Conservation (phyloP, 2,329 filamentous ascomycete genomes). For the Parascedosporium putredinis region DNA sequence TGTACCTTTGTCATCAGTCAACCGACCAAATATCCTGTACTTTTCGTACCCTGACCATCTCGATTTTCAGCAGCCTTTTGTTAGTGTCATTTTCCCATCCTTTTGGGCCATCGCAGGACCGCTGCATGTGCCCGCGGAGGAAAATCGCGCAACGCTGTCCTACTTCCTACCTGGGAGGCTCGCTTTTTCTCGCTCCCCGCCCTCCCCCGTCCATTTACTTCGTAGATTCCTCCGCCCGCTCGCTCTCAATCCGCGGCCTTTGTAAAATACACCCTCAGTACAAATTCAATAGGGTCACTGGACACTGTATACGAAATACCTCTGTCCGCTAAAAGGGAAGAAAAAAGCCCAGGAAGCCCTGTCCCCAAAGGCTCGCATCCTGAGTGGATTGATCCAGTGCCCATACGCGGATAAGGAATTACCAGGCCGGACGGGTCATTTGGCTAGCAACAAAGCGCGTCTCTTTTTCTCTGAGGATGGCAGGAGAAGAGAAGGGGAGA, state of each 20-base stretch:
- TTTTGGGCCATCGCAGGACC: not conserved
- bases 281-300: not conserved
- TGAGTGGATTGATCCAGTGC: not conserved
- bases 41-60: not conserved
- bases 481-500: not conserved
- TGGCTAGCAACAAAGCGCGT: too few relatives aligned
- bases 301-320: not conserved
- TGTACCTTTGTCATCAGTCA: not conserved
- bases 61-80: not conserved
- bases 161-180: not conserved
- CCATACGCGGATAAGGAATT: conserved; percentile 2
- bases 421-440: not conserved
- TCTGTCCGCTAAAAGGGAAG: too few relatives aligned
- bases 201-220: not conserved
- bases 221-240: too few relatives aligned
- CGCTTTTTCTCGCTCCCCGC: not conserved
- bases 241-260: too few relatives aligned
- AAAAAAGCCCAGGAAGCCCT: too few relatives aligned
- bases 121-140: not conserved
- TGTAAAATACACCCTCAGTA: not conserved
- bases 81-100: not conserved
- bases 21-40: not conserved
- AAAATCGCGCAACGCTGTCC: not conserved
- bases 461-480: not conserved
- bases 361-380: too few relatives aligned